Conservation (phyloP, 768 basidiomycete species). For the Xerocomellus dryophilus region DNA sequence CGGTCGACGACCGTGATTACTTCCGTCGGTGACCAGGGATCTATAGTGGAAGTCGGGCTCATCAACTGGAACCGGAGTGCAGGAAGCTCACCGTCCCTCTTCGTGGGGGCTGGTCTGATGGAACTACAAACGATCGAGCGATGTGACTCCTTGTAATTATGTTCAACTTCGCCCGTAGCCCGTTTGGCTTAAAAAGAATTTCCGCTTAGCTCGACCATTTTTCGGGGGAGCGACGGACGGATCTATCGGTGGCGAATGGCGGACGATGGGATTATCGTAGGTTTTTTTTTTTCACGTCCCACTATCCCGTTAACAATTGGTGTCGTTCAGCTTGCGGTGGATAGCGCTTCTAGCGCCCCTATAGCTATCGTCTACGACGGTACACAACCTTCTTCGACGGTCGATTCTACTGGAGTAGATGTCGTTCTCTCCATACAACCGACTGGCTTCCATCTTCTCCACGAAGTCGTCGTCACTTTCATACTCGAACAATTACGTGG, state of each 20-base stretch:
- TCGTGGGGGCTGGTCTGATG: neutral
- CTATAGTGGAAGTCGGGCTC: constrained; percentile 5
- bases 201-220: neutral
- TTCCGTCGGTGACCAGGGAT: constrained; percentile 10
- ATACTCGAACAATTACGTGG: constrained; percentile 4
- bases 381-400: neutral
- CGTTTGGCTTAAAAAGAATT: neutral
- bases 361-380: constrained; percentile 12
- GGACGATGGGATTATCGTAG: neutral
- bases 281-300: too few species aligned
- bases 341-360: neutral
- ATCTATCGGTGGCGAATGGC: constrained; percentile 11
- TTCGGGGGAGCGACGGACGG: constrained; percentile 9
- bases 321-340: constrained; percentile 3
- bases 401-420: neutral
- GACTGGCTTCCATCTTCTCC: constrained; percentile 19
- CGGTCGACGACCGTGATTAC: constrained; percentile 8
- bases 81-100: neutral
- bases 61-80: constrained; percentile 16
- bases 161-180: neutral
- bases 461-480: constrained; percentile 18
- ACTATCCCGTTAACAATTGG: too few species aligned
- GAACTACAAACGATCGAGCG: neutral
- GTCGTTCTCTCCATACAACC: constrained; percentile 12
- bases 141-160: constrained; percentile 1